Evolutionary conservation across 257 asterid genomes (phyloP).

Genomic region (Capsicum baccatum): DNA sequence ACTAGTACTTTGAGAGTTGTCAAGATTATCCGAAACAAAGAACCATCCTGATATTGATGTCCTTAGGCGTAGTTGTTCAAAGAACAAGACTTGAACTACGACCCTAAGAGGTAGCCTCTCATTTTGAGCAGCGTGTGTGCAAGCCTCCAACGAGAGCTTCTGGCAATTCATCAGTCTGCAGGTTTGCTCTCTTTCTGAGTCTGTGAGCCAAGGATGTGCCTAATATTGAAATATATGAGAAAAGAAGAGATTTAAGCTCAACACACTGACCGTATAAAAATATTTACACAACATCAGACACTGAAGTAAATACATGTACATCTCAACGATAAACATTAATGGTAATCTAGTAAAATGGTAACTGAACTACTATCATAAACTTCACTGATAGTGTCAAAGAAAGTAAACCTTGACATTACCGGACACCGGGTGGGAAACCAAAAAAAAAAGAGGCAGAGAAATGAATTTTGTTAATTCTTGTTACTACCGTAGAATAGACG

Average conservation of each 20-base stretch:
- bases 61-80: conserved; percentile 80
- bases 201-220: conserved; percentile 94
- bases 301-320: not conserved
- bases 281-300: not conserved
- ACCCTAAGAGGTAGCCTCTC: conserved; percentile 89
- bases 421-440: no score
- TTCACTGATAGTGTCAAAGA: not conserved
- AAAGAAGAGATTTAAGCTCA: not conserved
- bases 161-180: conserved; percentile 86
- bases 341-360: not conserved
- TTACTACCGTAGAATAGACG: not conserved
- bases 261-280: not conserved
- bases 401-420: not conserved
- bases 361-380: not conserved
- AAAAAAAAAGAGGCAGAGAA: not conserved
- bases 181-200: conserved; percentile 69
- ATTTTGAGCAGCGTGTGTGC: conserved; percentile 89
- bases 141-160: conserved; percentile 86
- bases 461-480: not conserved
- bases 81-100: conserved; percentile 81
- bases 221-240: conserved; percentile 24
- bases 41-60: conserved; percentile 90
- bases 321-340: not conserved
- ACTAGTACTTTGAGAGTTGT: conserved; percentile 36
- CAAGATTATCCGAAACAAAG: conserved; percentile 44